Conservation (phyloP, 139 green algal genomes). For the Astrephomene gubernaculifera region DNA sequence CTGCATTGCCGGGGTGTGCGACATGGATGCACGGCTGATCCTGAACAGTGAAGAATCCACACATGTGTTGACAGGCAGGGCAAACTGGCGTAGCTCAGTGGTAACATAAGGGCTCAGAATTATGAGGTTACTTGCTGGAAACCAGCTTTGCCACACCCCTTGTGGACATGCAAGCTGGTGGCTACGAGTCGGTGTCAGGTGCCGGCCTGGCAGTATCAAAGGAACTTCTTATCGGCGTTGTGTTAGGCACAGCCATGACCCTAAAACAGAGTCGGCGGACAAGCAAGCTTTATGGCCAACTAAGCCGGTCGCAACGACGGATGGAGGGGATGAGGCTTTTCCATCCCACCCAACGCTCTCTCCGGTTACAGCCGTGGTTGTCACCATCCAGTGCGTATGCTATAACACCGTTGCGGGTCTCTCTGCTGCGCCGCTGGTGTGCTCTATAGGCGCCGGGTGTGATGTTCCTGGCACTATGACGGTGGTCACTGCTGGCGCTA, state of each 20-base stretch:
- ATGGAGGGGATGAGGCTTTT: too few species aligned
- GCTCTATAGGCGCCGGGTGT: background rate
- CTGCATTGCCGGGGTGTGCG: too few species aligned
- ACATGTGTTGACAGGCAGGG: too few species aligned
- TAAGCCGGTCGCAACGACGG: too few species aligned
- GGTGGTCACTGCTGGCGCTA: background rate
- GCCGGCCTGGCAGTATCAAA: background rate
- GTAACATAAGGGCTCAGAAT: too few species aligned
- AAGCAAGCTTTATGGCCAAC: background rate
- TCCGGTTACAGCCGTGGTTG: background rate
- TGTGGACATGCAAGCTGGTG: too few species aligned
- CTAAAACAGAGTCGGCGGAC: background rate
- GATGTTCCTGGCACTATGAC: background rate
- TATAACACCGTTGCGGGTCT: conserved; percentile 4
- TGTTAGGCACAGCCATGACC: background rate
- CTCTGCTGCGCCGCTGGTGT: background rate
- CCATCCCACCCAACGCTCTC: background rate
- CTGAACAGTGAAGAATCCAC: too few species aligned
- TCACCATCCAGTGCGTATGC: background rate
- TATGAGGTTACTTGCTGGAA: too few species aligned
- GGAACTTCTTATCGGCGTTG: background rate
- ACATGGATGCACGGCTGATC: too few species aligned
- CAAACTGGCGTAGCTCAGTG: too few species aligned
- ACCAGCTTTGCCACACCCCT: too few species aligned
- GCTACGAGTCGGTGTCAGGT: too few species aligned